Evolutionary conservation across 805 yeast species (phyloP), one percentile per base, ranked within the genome.

Genomic region (Starmerella apis): DNA sequence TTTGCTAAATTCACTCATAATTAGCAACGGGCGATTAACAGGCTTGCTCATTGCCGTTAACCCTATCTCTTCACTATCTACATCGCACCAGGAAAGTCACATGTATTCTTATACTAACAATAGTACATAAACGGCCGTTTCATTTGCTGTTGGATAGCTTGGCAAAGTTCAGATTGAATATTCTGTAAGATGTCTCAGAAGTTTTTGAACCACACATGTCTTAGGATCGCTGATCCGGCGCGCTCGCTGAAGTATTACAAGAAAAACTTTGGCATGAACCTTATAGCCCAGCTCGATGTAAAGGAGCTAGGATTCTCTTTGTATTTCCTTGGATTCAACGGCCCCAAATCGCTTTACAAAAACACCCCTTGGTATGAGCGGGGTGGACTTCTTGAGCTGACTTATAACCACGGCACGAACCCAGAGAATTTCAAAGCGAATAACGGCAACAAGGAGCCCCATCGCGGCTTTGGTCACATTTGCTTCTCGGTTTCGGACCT

Each of bases 401-500:
- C 87, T 56, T 94, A 86, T 68, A 76, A 81, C 61, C 79, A 83
- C 68, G 92, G 90, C 10, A 72, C 80, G 43, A 56, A 50, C 9
- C 52, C 51, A 2, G 84, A 83, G 66, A 66, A 65, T 51, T 86
- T 72, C 68, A 71, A 67, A 52, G 66, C 82, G 44, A 82, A 77
- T 68, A 83, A 81, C 62, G 98, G 98, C 52, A 90, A 92, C 64
- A 78, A 73, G 8, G 86, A 81, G 47, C 90, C 94, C 35, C 71
- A 78, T 65, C 76, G 90, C 57, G 97, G 98, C 0, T 90, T 88
- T 63, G 98, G 98, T 20, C 98, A 90, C 68, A 79, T 87, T 52
- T 86, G 96, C 67, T 69, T 90, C 57, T 74, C 95, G 1, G 95
- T 88, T 14, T 85, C 86, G 58, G 81, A 88, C 68, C 77, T 90